A percentile compares a stretch with the other conserved stretches of the same genome.
These are phyloP conservation scores for Centella asiatica DNA, from an alignment of 129 eudicot genomes.

Conservation along the genomic window DNA sequence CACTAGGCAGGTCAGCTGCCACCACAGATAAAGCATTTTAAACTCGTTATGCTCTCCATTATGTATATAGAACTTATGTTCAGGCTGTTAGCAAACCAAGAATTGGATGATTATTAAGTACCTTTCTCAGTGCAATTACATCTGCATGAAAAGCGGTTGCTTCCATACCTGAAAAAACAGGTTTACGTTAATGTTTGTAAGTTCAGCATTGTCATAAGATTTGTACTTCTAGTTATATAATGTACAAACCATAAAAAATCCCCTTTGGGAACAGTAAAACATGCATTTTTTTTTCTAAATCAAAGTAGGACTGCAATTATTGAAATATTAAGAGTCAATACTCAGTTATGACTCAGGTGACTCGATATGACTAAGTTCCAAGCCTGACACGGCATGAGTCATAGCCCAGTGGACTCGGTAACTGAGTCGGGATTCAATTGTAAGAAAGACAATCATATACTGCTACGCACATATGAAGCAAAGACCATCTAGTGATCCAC, in stretches of 20 bases:
- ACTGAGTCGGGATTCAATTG: neutral
- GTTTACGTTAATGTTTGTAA: neutral
- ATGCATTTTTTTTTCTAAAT: too few relatives aligned
- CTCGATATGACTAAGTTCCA: too few relatives aligned
- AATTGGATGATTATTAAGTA: constrained; percentile 11
- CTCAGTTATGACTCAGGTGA: too few relatives aligned
- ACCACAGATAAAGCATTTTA: constrained; percentile 12
- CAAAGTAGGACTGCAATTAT: too few relatives aligned
- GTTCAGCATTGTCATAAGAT: neutral
- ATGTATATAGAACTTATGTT: neutral
- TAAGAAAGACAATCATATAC: neutral
- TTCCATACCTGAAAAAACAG: constrained; percentile 46
- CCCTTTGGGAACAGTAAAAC: too few relatives aligned
- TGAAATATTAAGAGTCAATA: too few relatives aligned
- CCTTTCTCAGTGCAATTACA: constrained; percentile 80
- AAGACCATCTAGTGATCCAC: too few relatives aligned
- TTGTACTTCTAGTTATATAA: neutral
- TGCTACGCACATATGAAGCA: too few relatives aligned
- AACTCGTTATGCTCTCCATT: neutral
- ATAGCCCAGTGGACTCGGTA: too few relatives aligned
- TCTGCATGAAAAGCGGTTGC: constrained; percentile 55
- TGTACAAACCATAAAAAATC: neutral
- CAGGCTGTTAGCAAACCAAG: neutral
- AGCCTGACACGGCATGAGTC: too few relatives aligned
- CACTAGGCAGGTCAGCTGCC: constrained; percentile 85